Evolutionary conservation across 2,329 filamentous ascomycete species (phyloP).

Genomic region (Colletotrichum tofieldiae): DNA sequence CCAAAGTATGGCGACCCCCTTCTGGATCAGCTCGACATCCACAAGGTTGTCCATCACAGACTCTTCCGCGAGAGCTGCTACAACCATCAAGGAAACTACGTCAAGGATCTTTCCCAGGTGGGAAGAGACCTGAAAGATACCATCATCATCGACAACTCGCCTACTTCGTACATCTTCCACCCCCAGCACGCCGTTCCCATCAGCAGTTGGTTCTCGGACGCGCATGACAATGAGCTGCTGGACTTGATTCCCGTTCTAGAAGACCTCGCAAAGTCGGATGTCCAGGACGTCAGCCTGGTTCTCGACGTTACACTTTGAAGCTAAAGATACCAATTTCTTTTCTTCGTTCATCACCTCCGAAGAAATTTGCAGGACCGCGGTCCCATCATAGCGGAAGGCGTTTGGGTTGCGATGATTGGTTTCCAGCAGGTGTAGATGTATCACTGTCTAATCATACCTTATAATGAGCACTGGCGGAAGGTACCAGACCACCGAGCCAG

Average conservation of each 20-base stretch:
- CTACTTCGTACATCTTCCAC: constrained; percentile 99
- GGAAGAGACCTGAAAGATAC: constrained; percentile 96
- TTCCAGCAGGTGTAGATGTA: constrained; percentile 65
- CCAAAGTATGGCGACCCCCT: constrained; percentile 93
- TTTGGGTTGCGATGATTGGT: constrained; percentile 65
- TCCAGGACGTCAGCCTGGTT: constrained; percentile 96
- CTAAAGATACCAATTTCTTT: constrained; percentile 51
- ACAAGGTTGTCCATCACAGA: constrained; percentile 95
- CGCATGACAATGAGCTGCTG: constrained; percentile 97
- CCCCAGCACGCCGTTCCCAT: constrained; percentile 99
- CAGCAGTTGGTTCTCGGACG: constrained; percentile 99
- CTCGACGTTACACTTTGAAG: constrained; percentile 87
- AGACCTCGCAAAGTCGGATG: constrained; percentile 90
- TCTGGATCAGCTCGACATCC: constrained; percentile 96
- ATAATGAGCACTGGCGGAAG: constrained; percentile 51
- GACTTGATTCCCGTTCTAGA: constrained; percentile 98
- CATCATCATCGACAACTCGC: constrained; percentile 99
- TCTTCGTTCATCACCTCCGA: constrained; percentile 50
- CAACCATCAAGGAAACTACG: constrained; percentile 99
- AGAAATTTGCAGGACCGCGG: constrained; percentile 44
- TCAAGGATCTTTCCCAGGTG: constrained; percentile 98
- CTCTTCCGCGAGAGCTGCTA: constrained; percentile 99
- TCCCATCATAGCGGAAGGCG: constrained; percentile 70
- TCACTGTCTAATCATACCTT: constrained; percentile 66
- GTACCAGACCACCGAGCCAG: constrained; percentile 39